Evolutionary conservation across 352 stramenopile genomes (phyloP).

Genomic region (Globisporangium emineosum): DNA sequence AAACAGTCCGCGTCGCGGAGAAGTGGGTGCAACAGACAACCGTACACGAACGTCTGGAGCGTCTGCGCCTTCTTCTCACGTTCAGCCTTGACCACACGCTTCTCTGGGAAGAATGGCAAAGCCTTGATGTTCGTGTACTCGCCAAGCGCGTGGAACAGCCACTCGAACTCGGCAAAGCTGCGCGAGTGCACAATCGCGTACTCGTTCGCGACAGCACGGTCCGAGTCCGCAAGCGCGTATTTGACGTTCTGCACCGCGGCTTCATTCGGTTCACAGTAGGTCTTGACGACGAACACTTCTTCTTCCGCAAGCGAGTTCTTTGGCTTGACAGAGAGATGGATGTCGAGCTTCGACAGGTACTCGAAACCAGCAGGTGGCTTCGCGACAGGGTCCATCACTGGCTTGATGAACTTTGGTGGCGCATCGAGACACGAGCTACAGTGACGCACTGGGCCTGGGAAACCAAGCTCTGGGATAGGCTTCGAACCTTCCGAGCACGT

Average conservation of each 20-base stretch:
- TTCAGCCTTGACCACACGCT: constrained; percentile 42
- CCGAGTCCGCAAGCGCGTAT: constrained; percentile 46
- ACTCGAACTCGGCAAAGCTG: constrained; percentile 80
- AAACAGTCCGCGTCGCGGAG: constrained; percentile 75
- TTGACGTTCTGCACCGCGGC: constrained; percentile 49
- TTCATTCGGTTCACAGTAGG: constrained; percentile 75
- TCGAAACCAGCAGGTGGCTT: constrained; percentile 82
- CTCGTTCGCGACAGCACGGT: constrained; percentile 75
- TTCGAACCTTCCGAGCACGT: constrained; percentile 81
- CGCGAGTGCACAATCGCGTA: constrained; percentile 71
- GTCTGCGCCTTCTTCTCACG: constrained; percentile 45
- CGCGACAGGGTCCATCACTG: constrained; percentile 69
- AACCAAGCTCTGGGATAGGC: constrained; percentile 79
- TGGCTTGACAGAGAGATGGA: constrained; percentile 54
- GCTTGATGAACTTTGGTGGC: constrained; percentile 76
- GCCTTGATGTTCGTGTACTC: constrained; percentile 80
- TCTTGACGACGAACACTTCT: constrained; percentile 74
- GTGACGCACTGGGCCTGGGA: constrained; percentile 72
- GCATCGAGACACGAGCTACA: constrained; percentile 78
- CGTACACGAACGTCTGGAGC: constrained; percentile 81
- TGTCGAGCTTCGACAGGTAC: constrained; percentile 83
- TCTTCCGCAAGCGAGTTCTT: constrained; percentile 42
- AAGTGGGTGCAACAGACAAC: constrained; percentile 77
- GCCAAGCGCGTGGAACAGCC: constrained; percentile 71
- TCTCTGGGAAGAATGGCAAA: constrained; percentile 76